These are phyloP conservation scores for Discostella stelligera DNA, from an alignment of 352 stramenopile species.

Conservation along the genomic window DNA sequence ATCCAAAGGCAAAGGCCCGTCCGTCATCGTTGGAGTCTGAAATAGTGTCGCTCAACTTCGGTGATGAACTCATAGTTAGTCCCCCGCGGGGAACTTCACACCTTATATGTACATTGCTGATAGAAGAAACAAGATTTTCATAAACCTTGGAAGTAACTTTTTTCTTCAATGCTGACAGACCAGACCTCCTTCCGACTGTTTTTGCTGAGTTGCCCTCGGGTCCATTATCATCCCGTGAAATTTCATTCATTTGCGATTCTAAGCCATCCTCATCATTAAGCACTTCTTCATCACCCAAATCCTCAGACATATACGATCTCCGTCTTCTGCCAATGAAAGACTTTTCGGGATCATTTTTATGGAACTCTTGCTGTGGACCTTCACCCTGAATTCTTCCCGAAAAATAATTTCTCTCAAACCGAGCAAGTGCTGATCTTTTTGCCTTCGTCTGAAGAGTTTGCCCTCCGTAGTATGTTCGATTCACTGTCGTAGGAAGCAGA, in stretches of 20 bases:
- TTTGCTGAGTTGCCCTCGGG: not conserved
- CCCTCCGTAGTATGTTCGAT: constrained; percentile 63
- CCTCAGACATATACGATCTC: constrained; percentile 21
- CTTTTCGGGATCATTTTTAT: constrained; percentile 19
- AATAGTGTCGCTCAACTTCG: constrained; percentile 2
- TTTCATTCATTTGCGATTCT: not conserved
- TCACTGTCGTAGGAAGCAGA: constrained; percentile 66
- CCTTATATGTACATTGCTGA: constrained; percentile 74
- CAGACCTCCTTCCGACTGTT: constrained; percentile 27
- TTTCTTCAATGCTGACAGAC: constrained; percentile 50
- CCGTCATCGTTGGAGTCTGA: constrained; percentile 36
- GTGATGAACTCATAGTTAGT: constrained; percentile 60
- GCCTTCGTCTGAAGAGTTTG: constrained; percentile 67
- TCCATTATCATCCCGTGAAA: constrained; percentile 1
- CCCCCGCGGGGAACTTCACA: constrained; percentile 74
- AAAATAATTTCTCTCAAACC: constrained; percentile 80
- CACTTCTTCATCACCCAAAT: constrained; percentile 20
- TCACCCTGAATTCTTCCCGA: constrained; percentile 69
- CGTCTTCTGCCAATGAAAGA: constrained; percentile 39
- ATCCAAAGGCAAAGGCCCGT: constrained; percentile 75
- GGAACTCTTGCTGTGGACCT: constrained; percentile 37
- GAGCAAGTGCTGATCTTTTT: constrained; percentile 70
- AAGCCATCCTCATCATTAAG: constrained; percentile 5
- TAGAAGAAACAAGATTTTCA: constrained; percentile 69
- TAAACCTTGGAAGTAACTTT: constrained; percentile 76